Evolutionary conservation across 805 yeast species (phyloP), one percentile per base, ranked within the genome.

Genomic region (Monosporozyma solicola): DNA sequence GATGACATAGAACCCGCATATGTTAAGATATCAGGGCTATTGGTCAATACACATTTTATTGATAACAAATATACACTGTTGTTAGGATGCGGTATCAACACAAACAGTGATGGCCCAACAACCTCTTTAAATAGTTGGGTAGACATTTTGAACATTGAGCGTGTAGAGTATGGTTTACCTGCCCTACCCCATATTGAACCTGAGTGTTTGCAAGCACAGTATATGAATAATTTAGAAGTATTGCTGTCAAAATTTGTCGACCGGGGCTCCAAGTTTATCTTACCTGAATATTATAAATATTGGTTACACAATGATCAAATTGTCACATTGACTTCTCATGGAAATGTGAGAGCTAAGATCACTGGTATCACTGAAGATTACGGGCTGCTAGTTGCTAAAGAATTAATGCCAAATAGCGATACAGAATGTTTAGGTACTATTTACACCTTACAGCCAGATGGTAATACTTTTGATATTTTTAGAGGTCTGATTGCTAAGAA

Each of bases 381-480:
- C 68, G 99, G 99, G 0, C 73, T 91, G 71, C 71, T 94, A 54
- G 69, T 83, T 13, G 99, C 87, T 2, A 83, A 80, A 55, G 96
- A 87, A 57, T 66, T 83, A 7, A 78, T 78, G 49, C 52, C 61
- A 1, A 68, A 68, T 6, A 58, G 68, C 5, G 62, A 68, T 13
- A 77, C 76, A 24, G 63, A 59, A 11, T 72, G 72, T 15, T 80
- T 84, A 1, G 87, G 88, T 0, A 75, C 72, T 44, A 72, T 62
- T 4, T 83, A 77, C 57, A 85, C 88, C 59, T 71, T 94, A 48
- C 97, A 91, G 67, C 98, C 99, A 0, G 99, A 94, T 68, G 99
- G 99, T 0, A 94, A 94, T 66, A 88, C 97, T 3, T 94, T 94
- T 63, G 98, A 94, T 66, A 91, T 94, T 77, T 86, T 94, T 72